Evolutionary conservation across 805 yeast species (phyloP), one percentile per base, ranked within the genome.

Genomic region (Saturnispora saitoi): DNA sequence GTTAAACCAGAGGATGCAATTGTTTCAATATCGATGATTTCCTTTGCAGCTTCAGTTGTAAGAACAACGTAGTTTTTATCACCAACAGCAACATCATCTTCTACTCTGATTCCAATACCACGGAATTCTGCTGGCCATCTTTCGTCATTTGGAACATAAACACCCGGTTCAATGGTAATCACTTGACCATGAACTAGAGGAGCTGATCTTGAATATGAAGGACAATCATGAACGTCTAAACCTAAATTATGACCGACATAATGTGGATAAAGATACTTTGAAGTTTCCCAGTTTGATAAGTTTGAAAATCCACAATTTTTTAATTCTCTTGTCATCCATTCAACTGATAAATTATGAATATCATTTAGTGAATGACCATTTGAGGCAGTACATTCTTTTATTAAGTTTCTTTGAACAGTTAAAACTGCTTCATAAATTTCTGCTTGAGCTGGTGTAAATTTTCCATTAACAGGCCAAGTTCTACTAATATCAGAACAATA

Each of bases 161-260:
- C 74, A 26, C 99, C 99, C 0, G 99, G 99, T 63, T 95, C 99
- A 22, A 95, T 80, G 2, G 99, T 93, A 43, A 93, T 72, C 4
- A 91, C 97, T 61, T 88, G 95, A 20, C 90, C 90, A 19, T 71
- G 69, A 42, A 66, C 66, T 42, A 93, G 62, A 30, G 68, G 68
- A 20, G 73, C 71, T 48, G 69, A 70, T 53, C 88, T 72, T 3
- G 91, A 75, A 36, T 72, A 73, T 2, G 72, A 64, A 4, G 95
- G 95, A 32, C 80, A 72, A 60, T 87, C 96, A 65, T 87, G 96
- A 24, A 90, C 85, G 59, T 90, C 99, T 32, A 93, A 68, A 0
- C 99, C 99, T 34, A 93, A 70, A 60, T 93, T 89, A 64, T 93
- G 99, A 5, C 99, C 99, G 56, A 93, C 82, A 62, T 86, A 89